These are phyloP conservation scores for Aeschynomene evenia DNA, from an alignment of 306 rosid species.

Conservation along the genomic window DNA sequence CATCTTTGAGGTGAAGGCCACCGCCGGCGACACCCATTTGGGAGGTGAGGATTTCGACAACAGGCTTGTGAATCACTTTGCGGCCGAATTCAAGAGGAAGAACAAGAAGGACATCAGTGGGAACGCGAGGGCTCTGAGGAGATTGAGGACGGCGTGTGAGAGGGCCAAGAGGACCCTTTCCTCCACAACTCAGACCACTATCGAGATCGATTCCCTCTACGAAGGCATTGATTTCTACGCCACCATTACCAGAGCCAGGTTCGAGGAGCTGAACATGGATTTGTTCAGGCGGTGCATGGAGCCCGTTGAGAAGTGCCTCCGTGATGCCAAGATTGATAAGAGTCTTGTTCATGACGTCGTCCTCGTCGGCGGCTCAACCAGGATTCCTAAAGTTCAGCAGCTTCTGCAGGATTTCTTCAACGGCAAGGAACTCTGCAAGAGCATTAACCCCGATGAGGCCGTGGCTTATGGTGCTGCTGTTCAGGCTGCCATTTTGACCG, in stretches of 20 bases:
- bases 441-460: neutral
- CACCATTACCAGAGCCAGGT: neutral
- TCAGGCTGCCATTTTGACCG: neutral
- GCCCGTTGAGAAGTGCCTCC: neutral
- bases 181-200: neutral
- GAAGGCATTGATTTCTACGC: conserved; percentile 14
- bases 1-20: conserved; percentile 31
- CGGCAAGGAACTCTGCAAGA: neutral
- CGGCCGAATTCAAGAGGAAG: conserved; percentile 3
- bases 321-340: neutral
- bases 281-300: neutral
- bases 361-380: conserved; percentile 8
- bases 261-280: conserved; percentile 13
- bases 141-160: conserved; percentile 4
- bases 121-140: neutral
- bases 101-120: neutral
- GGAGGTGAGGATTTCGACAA: conserved; percentile 14
- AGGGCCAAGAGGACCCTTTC: neutral
- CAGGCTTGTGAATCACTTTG: neutral
- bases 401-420: conserved; percentile 6
- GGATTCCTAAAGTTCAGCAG: neutral
- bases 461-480: neutral
- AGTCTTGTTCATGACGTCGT: neutral
- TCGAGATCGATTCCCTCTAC: neutral
- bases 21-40: conserved; percentile 39